Evolutionary conservation across 1,284 basidiomycete species (phyloP).

Genomic region (Sanguinoderma infundibulare): DNA sequence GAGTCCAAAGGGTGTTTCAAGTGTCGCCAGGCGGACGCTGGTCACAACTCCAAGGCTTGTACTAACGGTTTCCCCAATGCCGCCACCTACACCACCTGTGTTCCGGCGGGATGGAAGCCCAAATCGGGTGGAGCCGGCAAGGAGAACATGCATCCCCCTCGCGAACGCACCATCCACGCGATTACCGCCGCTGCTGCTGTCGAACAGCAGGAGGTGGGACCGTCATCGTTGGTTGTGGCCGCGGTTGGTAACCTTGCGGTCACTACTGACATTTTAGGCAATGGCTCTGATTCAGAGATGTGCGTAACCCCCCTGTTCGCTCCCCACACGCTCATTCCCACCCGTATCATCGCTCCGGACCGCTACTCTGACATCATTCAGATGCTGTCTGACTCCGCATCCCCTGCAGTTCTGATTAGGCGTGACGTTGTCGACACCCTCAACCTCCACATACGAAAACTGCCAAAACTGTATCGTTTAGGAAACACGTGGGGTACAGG

Average conservation of each 20-base stretch:
- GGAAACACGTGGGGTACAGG: background rate
- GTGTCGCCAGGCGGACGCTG: conserved; percentile 1
- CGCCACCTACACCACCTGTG: background rate
- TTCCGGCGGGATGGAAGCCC: too few relatives aligned
- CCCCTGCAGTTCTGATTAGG: background rate
- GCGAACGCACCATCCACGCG: too few relatives aligned
- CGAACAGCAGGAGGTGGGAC: background rate
- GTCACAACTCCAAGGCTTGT: background rate
- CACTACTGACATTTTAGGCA: background rate
- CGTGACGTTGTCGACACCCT: conserved; percentile 35
- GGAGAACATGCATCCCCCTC: background rate
- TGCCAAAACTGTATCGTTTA: background rate
- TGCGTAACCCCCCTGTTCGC: background rate
- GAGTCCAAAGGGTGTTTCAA: conserved; percentile 8
- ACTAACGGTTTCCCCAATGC: background rate
- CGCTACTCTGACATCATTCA: background rate
- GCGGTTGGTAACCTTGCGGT: background rate
- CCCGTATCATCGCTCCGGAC: background rate
- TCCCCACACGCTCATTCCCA: background rate
- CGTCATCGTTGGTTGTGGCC: background rate
- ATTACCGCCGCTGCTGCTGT: background rate
- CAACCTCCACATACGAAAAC: background rate
- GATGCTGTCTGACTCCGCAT: background rate
- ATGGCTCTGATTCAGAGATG: background rate
- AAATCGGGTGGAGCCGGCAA: too few relatives aligned